Percentiles rank a stretch among this genome's conserved stretches.
Evolutionary conservation across 164 flowering plant species (phyloP).

Genomic region (Umbellularia californica): DNA sequence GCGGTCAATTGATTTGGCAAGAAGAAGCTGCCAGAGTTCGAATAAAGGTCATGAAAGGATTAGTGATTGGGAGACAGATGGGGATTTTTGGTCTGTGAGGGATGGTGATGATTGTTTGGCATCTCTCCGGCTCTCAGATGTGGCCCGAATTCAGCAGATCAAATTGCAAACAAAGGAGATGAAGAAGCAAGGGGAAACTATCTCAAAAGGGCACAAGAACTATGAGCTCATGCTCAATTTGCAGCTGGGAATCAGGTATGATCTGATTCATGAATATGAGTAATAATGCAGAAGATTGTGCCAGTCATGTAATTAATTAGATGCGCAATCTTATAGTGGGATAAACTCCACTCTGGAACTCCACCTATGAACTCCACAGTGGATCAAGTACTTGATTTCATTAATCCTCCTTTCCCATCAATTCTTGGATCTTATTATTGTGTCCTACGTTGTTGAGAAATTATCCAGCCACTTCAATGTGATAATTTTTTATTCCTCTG

Average conservation of each 20-base stretch:
- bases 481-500: too few relatives aligned
- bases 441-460: too few relatives aligned
- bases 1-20: slow-evolving; percentile 56
- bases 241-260: slow-evolving; percentile 38
- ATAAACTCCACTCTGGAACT: too few relatives aligned
- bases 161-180: slow-evolving; percentile 19
- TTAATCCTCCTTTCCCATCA: too few relatives aligned
- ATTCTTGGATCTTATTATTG: too few relatives aligned
- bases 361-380: too few relatives aligned
- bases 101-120: slow-evolving; percentile 25
- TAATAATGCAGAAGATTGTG: too few relatives aligned
- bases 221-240: slow-evolving; percentile 43
- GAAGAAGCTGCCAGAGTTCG: slow-evolving; percentile 25
- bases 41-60: slow-evolving; percentile 38
- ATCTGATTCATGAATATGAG: not conserved
- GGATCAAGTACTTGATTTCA: too few relatives aligned
- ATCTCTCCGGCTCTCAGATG: slow-evolving; percentile 24
- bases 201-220: slow-evolving; percentile 38
- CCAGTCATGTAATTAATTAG: too few relatives aligned
- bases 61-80: slow-evolving; percentile 37
- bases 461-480: too few relatives aligned
- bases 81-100: slow-evolving; percentile 8
- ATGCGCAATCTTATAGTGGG: too few relatives aligned
- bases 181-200: slow-evolving; percentile 63
- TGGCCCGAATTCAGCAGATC: slow-evolving; percentile 24